These are phyloP conservation scores for Prunus mongolica DNA, from an alignment of 306 rosid genomes.

Conservation along the genomic window DNA sequence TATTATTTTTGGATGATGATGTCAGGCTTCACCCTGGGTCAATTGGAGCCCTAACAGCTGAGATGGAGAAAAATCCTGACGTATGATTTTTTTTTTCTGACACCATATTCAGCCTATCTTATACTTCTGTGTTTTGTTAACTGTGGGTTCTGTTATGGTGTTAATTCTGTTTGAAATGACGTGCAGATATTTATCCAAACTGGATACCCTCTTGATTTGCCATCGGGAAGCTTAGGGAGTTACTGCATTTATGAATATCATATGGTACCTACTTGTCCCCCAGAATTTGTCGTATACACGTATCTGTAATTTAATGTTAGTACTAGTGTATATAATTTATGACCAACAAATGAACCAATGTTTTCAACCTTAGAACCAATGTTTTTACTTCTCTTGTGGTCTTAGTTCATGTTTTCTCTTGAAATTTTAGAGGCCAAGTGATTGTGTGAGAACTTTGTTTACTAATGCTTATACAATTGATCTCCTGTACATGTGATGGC, in stretches of 20 bases:
- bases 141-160: slow-evolving; percentile 4
- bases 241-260: slow-evolving; percentile 98
- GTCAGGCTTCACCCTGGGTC: slow-evolving; percentile 97
- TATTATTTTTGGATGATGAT: slow-evolving; percentile 90
- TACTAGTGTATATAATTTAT: neutral
- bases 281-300: neutral
- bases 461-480: too few species aligned
- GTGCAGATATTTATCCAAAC: slow-evolving; percentile 98
- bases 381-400: neutral
- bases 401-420: neutral
- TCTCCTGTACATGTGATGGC: neutral
- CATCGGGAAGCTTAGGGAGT: slow-evolving; percentile 98
- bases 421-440: neutral
- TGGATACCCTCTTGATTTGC: slow-evolving; percentile 97
- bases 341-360: neutral
- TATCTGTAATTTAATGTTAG: neutral
- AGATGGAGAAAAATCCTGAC: slow-evolving; percentile 92
- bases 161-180: slow-evolving; percentile 28
- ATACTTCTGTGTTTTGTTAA: slow-evolving; percentile 11
- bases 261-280: slow-evolving; percentile 55
- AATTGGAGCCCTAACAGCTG: slow-evolving; percentile 73
- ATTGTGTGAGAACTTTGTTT: neutral
- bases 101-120: neutral
- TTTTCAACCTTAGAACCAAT: neutral
- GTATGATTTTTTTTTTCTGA: slow-evolving; percentile 32